Evolutionary conservation across 305 asterid species (phyloP).

Genomic region (Fraxinus nigra): DNA sequence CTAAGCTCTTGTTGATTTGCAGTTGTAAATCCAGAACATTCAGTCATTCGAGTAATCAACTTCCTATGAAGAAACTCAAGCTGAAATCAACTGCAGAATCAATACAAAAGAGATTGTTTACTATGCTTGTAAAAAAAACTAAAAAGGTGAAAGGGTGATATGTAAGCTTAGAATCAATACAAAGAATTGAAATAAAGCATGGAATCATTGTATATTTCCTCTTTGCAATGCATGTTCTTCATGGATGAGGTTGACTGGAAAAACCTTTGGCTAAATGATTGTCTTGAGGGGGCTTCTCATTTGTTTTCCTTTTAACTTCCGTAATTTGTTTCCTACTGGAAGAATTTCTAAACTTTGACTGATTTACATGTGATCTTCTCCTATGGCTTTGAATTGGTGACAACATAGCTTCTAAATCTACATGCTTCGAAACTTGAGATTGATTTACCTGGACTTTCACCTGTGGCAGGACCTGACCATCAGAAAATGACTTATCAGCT

Average conservation of each 20-base stretch:
- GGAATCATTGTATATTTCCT: constrained; percentile 17
- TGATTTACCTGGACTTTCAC: constrained; percentile 8
- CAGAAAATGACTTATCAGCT: constrained; percentile 20
- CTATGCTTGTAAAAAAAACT: background rate
- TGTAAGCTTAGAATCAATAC: background rate
- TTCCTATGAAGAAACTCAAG: constrained; percentile 16
- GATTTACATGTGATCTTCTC: constrained; percentile 24
- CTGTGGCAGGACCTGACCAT: constrained; percentile 23
- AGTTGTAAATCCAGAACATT: background rate
- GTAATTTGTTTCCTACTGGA: constrained; percentile 15
- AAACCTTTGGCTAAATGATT: constrained; percentile 39
- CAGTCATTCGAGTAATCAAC: background rate
- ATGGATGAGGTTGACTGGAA: constrained; percentile 33
- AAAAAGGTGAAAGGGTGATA: constrained; percentile 8
- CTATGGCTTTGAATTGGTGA: constrained; percentile 28
- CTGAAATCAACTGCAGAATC: background rate
- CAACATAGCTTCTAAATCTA: constrained; percentile 17
- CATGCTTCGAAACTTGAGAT: constrained; percentile 24
- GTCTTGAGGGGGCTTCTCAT: constrained; percentile 26
- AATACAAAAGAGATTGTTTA: too few species aligned
- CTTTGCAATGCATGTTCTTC: constrained; percentile 26
- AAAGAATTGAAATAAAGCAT: constrained; percentile 9
- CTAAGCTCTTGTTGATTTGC: background rate
- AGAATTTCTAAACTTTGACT: constrained; percentile 19
- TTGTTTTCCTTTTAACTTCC: constrained; percentile 25